These are phyloP conservation scores for Pyronema domesticum DNA, from an alignment of 495 filamentous ascomycete genomes.

Conservation along the genomic window DNA sequence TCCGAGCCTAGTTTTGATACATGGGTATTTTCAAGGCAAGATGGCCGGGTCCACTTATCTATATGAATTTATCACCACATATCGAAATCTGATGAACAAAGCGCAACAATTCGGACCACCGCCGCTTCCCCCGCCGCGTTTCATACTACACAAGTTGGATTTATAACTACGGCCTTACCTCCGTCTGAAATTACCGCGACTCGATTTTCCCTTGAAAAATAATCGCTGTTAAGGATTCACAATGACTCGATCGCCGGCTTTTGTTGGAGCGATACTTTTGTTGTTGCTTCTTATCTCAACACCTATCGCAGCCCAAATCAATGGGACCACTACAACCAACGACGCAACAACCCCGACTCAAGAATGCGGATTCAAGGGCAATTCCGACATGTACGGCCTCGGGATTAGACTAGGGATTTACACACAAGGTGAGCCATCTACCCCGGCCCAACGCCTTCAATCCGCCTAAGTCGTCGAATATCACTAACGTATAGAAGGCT, in stretches of 20 bases:
- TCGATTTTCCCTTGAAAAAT: not conserved
- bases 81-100: too few relatives aligned
- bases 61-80: too few relatives aligned
- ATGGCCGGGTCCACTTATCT: too few relatives aligned
- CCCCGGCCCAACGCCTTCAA: not conserved
- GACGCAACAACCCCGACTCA: not conserved
- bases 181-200: too few relatives aligned
- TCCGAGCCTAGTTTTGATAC: too few relatives aligned
- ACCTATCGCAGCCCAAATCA: not conserved
- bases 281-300: not conserved
- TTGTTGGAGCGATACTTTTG: not conserved
- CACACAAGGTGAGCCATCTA: not conserved
- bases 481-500: not conserved
- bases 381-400: conserved; percentile 2
- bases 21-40: too few relatives aligned
- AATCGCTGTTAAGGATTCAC: not conserved
- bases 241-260: not conserved
- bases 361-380: not conserved
- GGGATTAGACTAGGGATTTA: conserved; percentile 1
- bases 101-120: too few relatives aligned
- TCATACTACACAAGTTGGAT: too few relatives aligned
- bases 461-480: not conserved
- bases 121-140: too few relatives aligned
- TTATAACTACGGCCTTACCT: too few relatives aligned
- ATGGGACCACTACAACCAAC: not conserved